A percentile compares a stretch with the other conserved stretches of the same genome.
Evolutionary conservation across 257 asterid genomes (phyloP).

Genomic region (Handroanthus guayacan): DNA sequence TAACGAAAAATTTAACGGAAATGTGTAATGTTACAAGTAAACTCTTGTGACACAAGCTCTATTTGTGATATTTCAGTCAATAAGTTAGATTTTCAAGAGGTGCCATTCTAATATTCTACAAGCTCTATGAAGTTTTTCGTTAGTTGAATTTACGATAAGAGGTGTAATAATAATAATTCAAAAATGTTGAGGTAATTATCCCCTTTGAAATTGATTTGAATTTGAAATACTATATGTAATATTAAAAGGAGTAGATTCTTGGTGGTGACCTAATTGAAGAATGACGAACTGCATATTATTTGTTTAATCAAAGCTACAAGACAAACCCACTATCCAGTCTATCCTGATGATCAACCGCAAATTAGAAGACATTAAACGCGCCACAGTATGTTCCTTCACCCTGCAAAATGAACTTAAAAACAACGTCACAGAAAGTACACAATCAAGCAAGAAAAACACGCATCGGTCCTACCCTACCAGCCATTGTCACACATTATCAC

Average conservation of each 20-base stretch:
- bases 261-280: slow-evolving; percentile 12
- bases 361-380: slow-evolving; percentile 30
- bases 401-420: slow-evolving; percentile 53
- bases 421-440: slow-evolving; percentile 25
- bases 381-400: slow-evolving; percentile 48
- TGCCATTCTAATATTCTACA: too few species aligned
- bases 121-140: too few species aligned
- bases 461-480: not conserved
- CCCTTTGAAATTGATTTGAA: not conserved
- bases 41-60: too few species aligned
- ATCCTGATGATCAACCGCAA: not conserved
- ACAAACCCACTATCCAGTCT: not conserved
- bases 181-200: too few species aligned
- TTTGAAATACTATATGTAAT: not conserved
- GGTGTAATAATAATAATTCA: too few species aligned
- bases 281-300: not conserved
- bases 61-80: too few species aligned
- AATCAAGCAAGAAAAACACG: slow-evolving; percentile 26
- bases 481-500: not conserved
- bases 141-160: too few species aligned
- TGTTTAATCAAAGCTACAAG: not conserved
- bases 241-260: not conserved
- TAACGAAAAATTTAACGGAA: too few species aligned
- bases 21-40: too few species aligned
- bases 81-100: too few species aligned